These are phyloP conservation scores for Syzygium syzygioides DNA, from an alignment of 441 rosid species.

Conservation along the genomic window DNA sequence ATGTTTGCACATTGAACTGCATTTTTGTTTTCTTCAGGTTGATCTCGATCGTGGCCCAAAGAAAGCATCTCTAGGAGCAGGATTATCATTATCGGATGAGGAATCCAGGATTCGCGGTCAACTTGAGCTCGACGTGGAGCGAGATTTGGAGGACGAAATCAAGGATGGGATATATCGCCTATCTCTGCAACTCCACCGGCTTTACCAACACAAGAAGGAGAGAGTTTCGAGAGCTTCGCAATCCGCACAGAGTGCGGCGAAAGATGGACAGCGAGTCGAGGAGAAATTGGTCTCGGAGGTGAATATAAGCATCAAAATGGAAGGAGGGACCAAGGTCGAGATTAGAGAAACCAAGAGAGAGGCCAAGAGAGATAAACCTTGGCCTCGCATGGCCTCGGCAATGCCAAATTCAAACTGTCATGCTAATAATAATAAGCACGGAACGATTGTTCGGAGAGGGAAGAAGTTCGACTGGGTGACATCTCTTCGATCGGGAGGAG, in stretches of 20 bases:
- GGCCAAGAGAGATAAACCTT: slow-evolving; percentile 2
- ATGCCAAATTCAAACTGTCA: background rate
- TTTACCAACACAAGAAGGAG: slow-evolving; percentile 51
- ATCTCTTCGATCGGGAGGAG: slow-evolving; percentile 33
- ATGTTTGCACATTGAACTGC: background rate
- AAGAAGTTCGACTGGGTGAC: slow-evolving; percentile 52
- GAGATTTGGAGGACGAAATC: slow-evolving; percentile 66
- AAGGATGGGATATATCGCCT: slow-evolving; percentile 67
- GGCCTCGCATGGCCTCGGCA: slow-evolving; percentile 1
- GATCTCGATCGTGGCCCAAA: background rate
- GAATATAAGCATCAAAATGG: slow-evolving; percentile 56
- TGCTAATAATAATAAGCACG: background rate
- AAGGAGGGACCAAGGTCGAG: slow-evolving; percentile 62
- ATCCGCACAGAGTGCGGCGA: rapidly evolving
- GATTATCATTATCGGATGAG: slow-evolving; percentile 18
- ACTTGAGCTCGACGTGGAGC: slow-evolving; percentile 66
- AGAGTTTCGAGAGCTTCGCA: slow-evolving; percentile 15
- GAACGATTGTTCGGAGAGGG: background rate
- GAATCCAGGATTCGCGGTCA: slow-evolving; percentile 56
- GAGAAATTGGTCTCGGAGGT: slow-evolving; percentile 40
- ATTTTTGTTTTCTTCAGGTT: slow-evolving; percentile 8
- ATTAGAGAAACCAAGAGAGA: slow-evolving; percentile 54
- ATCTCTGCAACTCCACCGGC: slow-evolving; percentile 56
- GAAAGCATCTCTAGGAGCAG: background rate
- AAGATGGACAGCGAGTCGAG: background rate